These are phyloP conservation scores for Teunomyces panamensis DNA, from an alignment of 805 yeast genomes.

Conservation along the genomic window DNA sequence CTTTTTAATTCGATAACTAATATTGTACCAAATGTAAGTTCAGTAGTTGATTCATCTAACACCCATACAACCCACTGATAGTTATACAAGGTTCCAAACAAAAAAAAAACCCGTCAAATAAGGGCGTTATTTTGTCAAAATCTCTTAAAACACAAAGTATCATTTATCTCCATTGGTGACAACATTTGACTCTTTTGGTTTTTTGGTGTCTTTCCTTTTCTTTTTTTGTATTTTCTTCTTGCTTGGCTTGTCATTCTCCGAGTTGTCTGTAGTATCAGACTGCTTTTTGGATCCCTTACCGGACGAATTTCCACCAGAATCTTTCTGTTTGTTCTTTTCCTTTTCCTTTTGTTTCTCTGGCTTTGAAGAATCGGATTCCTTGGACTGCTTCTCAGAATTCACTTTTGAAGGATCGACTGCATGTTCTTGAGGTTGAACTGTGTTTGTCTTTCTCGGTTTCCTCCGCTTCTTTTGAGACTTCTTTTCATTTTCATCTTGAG, in stretches of 20 bases:
- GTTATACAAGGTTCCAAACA: no score
- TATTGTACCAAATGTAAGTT: no score
- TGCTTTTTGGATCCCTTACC: constrained; percentile 3
- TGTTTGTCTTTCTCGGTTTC: neutral
- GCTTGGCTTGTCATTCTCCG: neutral
- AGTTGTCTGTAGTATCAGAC: neutral
- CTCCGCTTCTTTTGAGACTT: neutral
- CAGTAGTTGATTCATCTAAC: no score
- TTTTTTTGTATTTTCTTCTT: neutral
- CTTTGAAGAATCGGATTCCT: neutral
- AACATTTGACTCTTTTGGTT: neutral
- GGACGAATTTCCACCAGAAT: neutral
- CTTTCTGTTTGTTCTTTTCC: neutral
- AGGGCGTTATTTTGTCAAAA: no score
- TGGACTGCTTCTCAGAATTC: neutral
- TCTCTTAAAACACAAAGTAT: no score
- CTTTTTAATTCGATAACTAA: no score
- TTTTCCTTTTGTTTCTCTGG: constrained; percentile 2
- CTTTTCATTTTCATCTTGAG: neutral
- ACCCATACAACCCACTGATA: no score
- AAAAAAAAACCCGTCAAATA: no score
- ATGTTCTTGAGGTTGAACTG: neutral
- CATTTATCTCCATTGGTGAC: no score
- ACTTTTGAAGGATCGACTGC: neutral
- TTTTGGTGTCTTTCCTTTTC: neutral